Evolutionary conservation across 495 filamentous ascomycete species (phyloP).

Genomic region (Penicillium samsonianum): DNA sequence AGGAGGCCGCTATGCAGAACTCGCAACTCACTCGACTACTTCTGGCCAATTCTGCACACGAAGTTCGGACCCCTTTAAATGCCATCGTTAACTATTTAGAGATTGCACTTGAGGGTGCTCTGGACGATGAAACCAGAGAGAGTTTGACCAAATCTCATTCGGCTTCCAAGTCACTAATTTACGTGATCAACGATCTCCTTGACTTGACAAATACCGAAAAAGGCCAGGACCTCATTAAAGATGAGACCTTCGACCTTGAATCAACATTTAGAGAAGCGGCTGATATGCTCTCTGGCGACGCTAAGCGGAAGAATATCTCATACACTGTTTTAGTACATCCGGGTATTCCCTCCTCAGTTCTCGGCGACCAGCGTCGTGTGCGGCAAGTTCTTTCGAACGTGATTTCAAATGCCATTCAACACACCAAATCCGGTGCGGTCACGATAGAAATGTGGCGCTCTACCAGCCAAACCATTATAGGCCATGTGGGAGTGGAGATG

Average conservation of each 20-base stretch:
- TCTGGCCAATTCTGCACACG: conserved; percentile 90
- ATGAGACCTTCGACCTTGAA: conserved; percentile 75
- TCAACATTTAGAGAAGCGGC: conserved; percentile 75
- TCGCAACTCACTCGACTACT: conserved; percentile 79
- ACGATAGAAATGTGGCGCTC: conserved; percentile 66
- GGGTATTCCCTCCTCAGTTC: conserved; percentile 66
- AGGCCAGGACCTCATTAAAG: conserved; percentile 76
- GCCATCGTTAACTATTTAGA: conserved; percentile 97
- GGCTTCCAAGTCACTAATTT: conserved; percentile 93
- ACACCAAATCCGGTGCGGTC: conserved; percentile 71
- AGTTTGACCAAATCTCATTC: conserved; percentile 77
- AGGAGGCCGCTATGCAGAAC: conserved; percentile 80
- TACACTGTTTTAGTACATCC: conserved; percentile 68
- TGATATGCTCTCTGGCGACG: conserved; percentile 71
- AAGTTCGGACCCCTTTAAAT: conserved; percentile 91
- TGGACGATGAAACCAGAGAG: conserved; percentile 84
- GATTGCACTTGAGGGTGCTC: conserved; percentile 81
- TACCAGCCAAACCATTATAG: conserved; percentile 34
- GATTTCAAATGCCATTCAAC: conserved; percentile 81
- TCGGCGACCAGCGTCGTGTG: conserved; percentile 78
- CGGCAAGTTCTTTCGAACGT: conserved; percentile 82
- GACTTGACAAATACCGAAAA: conserved; percentile 90
- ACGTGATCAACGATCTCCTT: conserved; percentile 93
- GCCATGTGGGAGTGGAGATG: conserved; percentile 66
- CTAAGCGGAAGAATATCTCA: conserved; percentile 69